Evolutionary conservation across 2,329 filamentous ascomycete genomes (phyloP).

Genomic region (Biscogniauxia mediterranea): DNA sequence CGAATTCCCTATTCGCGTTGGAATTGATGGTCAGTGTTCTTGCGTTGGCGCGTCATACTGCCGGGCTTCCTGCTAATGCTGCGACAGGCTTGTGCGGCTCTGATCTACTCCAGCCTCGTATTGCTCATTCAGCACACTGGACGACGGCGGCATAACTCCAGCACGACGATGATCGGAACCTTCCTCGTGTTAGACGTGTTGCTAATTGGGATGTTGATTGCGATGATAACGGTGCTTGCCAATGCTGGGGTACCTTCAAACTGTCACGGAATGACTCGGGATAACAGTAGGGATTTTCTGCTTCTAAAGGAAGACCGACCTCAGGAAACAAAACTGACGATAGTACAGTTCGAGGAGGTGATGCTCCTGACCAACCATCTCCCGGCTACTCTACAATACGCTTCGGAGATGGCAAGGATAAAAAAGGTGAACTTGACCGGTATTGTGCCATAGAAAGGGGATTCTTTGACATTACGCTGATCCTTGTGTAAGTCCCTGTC

Average conservation of each 20-base stretch:
- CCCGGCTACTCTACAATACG: constrained; percentile 29
- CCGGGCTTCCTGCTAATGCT: constrained; percentile 10
- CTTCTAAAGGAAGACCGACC: neutral
- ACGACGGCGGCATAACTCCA: constrained; percentile 21
- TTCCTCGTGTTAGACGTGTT: constrained; percentile 34
- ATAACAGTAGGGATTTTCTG: constrained; percentile 18
- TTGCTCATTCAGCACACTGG: constrained; percentile 33
- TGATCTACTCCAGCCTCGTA: constrained; percentile 34
- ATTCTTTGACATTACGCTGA: constrained; percentile 33
- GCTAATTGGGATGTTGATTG: constrained; percentile 31
- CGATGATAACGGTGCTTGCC: constrained; percentile 35
- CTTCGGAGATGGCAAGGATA: constrained; percentile 30
- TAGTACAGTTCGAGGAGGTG: constrained; percentile 5
- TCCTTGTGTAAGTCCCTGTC: constrained; percentile 28
- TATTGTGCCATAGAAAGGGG: constrained; percentile 30
- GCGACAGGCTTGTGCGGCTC: constrained; percentile 28
- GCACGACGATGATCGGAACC: constrained; percentile 24
- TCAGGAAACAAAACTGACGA: constrained; percentile 4
- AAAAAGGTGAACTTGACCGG: constrained; percentile 18
- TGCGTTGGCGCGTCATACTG: neutral
- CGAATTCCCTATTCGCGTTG: constrained; percentile 29
- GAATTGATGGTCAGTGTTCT: constrained; percentile 36
- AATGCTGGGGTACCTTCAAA: constrained; percentile 33
- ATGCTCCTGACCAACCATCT: constrained; percentile 15
- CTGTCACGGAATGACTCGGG: constrained; percentile 33